These are phyloP conservation scores for Alternaria sp. DNA, from an alignment of 2,329 filamentous ascomycete species.

Conservation along the genomic window DNA sequence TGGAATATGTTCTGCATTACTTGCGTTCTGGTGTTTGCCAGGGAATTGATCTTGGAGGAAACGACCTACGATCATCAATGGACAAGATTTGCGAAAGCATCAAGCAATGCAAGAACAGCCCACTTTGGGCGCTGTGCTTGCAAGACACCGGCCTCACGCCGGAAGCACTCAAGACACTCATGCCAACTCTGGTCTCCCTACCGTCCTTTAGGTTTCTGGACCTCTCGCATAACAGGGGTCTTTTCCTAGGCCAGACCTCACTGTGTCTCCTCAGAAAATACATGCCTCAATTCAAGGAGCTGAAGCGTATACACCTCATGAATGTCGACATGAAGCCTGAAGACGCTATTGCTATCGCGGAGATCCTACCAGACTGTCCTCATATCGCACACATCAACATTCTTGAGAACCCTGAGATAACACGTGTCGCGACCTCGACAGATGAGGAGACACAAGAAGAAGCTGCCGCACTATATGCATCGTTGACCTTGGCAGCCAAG, in stretches of 20 bases:
- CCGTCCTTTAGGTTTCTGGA: slow-evolving; percentile 86
- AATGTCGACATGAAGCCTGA: slow-evolving; percentile 85
- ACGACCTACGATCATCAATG: slow-evolving; percentile 67
- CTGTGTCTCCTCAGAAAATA: slow-evolving; percentile 80
- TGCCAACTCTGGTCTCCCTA: slow-evolving; percentile 76
- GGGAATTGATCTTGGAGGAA: slow-evolving; percentile 88
- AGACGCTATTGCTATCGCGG: slow-evolving; percentile 88
- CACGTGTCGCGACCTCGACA: slow-evolving; percentile 74
- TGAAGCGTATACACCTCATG: slow-evolving; percentile 86
- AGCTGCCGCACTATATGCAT: slow-evolving; percentile 91
- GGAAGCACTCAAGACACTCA: slow-evolving; percentile 73
- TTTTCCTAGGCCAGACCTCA: slow-evolving; percentile 81
- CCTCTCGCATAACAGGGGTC: slow-evolving; percentile 83
- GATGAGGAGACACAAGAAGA: slow-evolving; percentile 87
- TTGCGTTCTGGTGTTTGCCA: slow-evolving; percentile 80
- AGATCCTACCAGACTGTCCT: slow-evolving; percentile 84
- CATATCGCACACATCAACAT: slow-evolving; percentile 86
- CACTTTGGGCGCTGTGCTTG: slow-evolving; percentile 82
- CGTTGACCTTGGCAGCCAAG: slow-evolving; percentile 84
- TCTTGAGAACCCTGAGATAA: slow-evolving; percentile 78
- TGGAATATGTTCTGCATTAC: slow-evolving; percentile 79
- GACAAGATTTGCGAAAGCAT: slow-evolving; percentile 61
- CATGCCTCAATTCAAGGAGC: slow-evolving; percentile 75
- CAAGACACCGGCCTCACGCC: slow-evolving; percentile 84
- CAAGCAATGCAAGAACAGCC: slow-evolving; percentile 58